phyloP scores from a whole-genome alignment of 441 rosid species.

The Melastoma candidum region DNA sequence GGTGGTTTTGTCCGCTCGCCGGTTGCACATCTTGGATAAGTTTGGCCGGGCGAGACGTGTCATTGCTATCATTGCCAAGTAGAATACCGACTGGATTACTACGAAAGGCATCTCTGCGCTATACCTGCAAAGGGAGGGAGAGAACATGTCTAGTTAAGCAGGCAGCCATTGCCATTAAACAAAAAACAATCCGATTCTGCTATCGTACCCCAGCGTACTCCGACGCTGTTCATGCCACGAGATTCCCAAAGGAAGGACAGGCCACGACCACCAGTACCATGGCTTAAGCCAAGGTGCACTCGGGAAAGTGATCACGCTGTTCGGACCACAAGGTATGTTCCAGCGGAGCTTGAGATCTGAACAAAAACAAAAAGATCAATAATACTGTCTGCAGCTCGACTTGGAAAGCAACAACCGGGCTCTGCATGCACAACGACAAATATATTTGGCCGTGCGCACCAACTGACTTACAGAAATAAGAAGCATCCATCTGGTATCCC shows the following conservation, averaged over 20 bases:
- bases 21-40: constrained; percentile 71
- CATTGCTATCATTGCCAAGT: constrained; percentile 49
- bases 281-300: constrained; percentile 94
- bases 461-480: constrained; percentile 61
- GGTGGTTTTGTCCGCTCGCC: constrained; percentile 47
- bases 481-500: constrained; percentile 98
- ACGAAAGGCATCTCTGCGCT: constrained; percentile 65
- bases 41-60: constrained; percentile 55
- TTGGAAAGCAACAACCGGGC: not conserved
- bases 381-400: not conserved
- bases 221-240: constrained; percentile 75
- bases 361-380: not conserved
- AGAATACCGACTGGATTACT: constrained; percentile 43
- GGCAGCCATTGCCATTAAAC: not conserved
- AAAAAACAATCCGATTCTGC: not conserved
- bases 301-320: constrained; percentile 87
- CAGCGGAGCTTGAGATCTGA: constrained; percentile 76
- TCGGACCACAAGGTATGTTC: constrained; percentile 91
- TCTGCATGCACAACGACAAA: no score
- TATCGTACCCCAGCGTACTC: constrained; percentile 54
- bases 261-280: constrained; percentile 99
- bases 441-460: no score
- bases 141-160: not conserved
- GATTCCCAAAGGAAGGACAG: constrained; percentile 78
- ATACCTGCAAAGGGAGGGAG: constrained; percentile 32